phyloP scores from a whole-genome alignment of 2,329 filamentous ascomycete genomes.

The Trichoderma guizhouense region DNA sequence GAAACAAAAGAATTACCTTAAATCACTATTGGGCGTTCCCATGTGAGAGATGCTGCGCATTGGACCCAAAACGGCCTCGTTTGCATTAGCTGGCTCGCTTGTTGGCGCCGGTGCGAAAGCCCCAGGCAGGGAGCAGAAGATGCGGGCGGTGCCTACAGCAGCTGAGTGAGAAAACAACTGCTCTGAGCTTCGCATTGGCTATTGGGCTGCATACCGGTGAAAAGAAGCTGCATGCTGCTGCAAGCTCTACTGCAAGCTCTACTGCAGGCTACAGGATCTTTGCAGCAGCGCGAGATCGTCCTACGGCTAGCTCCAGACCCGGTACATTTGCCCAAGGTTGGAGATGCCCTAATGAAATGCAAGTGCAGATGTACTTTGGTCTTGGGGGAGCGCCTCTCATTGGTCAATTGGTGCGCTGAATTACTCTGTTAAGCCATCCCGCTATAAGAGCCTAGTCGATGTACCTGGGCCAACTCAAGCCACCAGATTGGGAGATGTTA shows the following conservation, averaged over 20 bases:
- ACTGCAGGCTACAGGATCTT: not conserved
- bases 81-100: not conserved
- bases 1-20: not conserved
- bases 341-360: not conserved
- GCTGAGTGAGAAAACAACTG: not conserved
- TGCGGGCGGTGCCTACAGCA: not conserved
- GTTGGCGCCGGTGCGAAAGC: not conserved
- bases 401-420: not conserved
- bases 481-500: not conserved
- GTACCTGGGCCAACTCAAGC: not conserved
- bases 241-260: not conserved
- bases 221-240: not conserved
- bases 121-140: not conserved
- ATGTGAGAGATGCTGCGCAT: not conserved
- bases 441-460: not conserved
- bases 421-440: slow-evolving; percentile 4
- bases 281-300: not conserved
- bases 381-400: not conserved
- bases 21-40: not conserved
- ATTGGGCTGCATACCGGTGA: slow-evolving; percentile 2
- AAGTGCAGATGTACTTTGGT: not conserved
- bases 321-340: not conserved
- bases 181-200: not conserved
- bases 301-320: not conserved
- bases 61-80: not conserved